Evolutionary conservation across 495 filamentous ascomycete genomes (phyloP), one percentile per base, ranked within the genome.

Genomic region (Staphylotrichum tortipilum): DNA sequence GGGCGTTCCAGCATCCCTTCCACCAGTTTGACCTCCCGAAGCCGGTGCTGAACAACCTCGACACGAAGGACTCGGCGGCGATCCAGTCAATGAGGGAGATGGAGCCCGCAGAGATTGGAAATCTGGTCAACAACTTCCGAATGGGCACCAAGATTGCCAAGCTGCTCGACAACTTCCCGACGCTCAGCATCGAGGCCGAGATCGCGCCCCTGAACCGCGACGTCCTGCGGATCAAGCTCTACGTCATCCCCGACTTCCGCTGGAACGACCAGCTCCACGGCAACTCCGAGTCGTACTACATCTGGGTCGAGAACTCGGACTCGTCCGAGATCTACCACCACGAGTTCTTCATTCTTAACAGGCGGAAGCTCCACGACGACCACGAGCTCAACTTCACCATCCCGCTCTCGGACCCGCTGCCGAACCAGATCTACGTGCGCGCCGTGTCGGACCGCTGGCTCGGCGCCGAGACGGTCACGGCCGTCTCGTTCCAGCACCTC

Each of bases 381-480:
- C 92, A 99, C 57, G 90, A 97, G 60, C 80, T 99, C 21, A 94
- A 94, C 65, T 97, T 99, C 61, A 99, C 92, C 0, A 97, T 99
- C 47, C 92, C 92, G 0, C 69, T 99, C 3, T 85, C 89, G 0
- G 94, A 97, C 60, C 92, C 92, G 0, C 68, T 97, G 2, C 94
- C 92, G 3, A 83, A 83, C 23, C 92, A 99, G 65, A 95, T 99
- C 42, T 97, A 99, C 59, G 84, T 99, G 31, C 79, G 92, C 45
- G 85, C 88, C 3, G 83, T 96, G 14, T 96, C 91, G 8, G 92
- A 99, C 68, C 78, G 92, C 36, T 99, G 92, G 92, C 73, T 97
- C 15, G 92, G 92, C 21, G 91, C 91, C n/a, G 92, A 99, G 65
- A 95, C 89, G 0, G 92, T 99, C 12, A 85, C 85, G 9, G 82